Conservation (phyloP, 148 eudicot genomes). For the Rhododendron simsii region DNA sequence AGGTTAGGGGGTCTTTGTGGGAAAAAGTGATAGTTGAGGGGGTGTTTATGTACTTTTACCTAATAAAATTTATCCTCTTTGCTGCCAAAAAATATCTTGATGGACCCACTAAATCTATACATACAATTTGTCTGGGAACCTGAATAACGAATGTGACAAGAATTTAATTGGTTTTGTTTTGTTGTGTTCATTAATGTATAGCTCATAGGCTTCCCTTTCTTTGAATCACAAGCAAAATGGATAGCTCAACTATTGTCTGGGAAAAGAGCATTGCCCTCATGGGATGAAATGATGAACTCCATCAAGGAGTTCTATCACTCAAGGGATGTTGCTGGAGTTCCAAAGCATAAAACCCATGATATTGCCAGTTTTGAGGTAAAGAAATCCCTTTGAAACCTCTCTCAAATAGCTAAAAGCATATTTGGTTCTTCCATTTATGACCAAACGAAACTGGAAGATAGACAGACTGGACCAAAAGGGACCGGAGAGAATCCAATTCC, state of each 20-base stretch:
- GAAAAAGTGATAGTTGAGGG: too few relatives aligned
- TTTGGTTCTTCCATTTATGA: neutral
- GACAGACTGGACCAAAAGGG: neutral
- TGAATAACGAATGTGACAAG: neutral
- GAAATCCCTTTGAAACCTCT: neutral
- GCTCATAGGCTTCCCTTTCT: slow-evolving; percentile 80
- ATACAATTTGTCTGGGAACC: neutral
- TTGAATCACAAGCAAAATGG: slow-evolving; percentile 84
- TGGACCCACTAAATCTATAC: neutral
- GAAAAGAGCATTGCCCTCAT: slow-evolving; percentile 51
- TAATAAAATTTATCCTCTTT: too few relatives aligned
- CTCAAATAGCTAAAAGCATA: too few relatives aligned
- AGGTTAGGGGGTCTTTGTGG: too few relatives aligned
- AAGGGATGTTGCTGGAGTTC: slow-evolving; percentile 54
- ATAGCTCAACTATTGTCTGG: slow-evolving; percentile 63
- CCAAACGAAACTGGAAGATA: neutral
- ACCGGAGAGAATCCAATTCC: neutral
- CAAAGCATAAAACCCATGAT: slow-evolving; percentile 73
- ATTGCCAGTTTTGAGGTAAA: slow-evolving; percentile 65
- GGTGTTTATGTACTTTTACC: too few relatives aligned
- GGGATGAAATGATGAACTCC: slow-evolving; percentile 70
- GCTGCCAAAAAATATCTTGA: too few relatives aligned
- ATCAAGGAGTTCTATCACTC: slow-evolving; percentile 51
- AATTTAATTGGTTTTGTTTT: neutral
- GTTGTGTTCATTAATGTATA: slow-evolving; percentile 6